Evolutionary conservation across 495 filamentous ascomycete species (phyloP), one percentile per base, ranked within the genome.

Genomic region (Penicillium lividum): DNA sequence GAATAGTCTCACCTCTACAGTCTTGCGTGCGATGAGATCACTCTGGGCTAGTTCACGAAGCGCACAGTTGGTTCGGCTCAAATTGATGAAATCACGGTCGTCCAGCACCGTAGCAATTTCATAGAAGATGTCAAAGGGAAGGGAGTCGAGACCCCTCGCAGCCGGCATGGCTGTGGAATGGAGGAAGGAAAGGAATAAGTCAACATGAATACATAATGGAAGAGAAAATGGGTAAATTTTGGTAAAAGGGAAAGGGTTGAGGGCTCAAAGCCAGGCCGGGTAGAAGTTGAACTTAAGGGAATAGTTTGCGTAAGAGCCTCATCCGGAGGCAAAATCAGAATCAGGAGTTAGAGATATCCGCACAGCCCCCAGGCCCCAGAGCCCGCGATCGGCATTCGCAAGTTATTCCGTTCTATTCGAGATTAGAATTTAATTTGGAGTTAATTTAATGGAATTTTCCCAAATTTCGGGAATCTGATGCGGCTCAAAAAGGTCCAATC

Each of bases 61-160:
- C 15, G 77, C 69, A 9, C 72, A 77, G 63, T 83, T 84, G 40
- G 80, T 77, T 44, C 77, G 70, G 54, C 80, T 77, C 46, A 80
- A 67, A 58, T 77, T 67, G 33, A 73, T 64, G 29, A 63, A 73
- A 53, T 80, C 77, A 49, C 68, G 60, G 54, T 80, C 71, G 9
- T 78, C 71, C 45, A 86, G 64, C 43, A 57, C 71, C 11, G 63
- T 72, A 4, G 72, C 77, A 47, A 90, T 81, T 60, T 83, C 79
- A 30, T 83, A 78, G 40, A 88, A 73, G 9, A 89, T 74, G 72
- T 90, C 87, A 67, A 86, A 88, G 4, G 87, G 86, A 36, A 89
- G 64, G 48, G 68, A 65, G 49, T 74, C 70, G 51, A 80, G 59
- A 53, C 63, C 70, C 48, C 52, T 61, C 44, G 65, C 51, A 40